Evolutionary conservation across 306 rosid genomes (phyloP), one percentile per base, ranked within the genome.

Genomic region (Alnus glutinosa): DNA sequence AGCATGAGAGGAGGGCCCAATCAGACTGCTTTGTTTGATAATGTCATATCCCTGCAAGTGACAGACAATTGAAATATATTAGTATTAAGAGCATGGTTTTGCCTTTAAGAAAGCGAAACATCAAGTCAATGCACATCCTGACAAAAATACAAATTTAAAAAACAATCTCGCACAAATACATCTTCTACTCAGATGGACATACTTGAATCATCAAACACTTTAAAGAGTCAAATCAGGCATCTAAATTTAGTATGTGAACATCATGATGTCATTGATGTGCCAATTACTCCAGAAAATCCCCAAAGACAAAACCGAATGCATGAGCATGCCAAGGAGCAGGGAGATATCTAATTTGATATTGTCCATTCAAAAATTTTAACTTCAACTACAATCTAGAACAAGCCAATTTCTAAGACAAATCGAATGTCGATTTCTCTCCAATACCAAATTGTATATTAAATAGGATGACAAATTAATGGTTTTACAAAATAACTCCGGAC

Each of bases 1-100:
- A 73, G 75, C 58, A 46, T 73, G 73, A 78, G 88, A 75, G 79
- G 77, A 68, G 16, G 74, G 84, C 81, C 76, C 49, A 30, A 55
- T 69, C 18, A 83, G 79, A 76, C 79, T 71, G 77, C 79, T 86
- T 30, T 85, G 81, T 59, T 86, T 88, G 84, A 81, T 32, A 75
- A 74, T 30, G 77, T 74, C 55, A 67, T 75, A 79, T 68, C 87
- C 88, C 91, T 89, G 90, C 87, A 82, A 73, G 71, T 78, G 80
- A 55, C 49, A 68, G 72, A 59, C 32, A 71, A 39, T 61, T 28
- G 55, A 85, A 51, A 37, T 39, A 79, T 5, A 75, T 70, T 54
- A 71, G 55, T 13, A 57, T 18, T 64, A 48, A 67, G 44, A 49
- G 36, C 32, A 73, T 42, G 47, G 54, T 52, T 73, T 30, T 59